These are phyloP conservation scores for Ganoderma lingzhi DNA, from an alignment of 1,284 basidiomycete species.

Conservation along the genomic window DNA sequence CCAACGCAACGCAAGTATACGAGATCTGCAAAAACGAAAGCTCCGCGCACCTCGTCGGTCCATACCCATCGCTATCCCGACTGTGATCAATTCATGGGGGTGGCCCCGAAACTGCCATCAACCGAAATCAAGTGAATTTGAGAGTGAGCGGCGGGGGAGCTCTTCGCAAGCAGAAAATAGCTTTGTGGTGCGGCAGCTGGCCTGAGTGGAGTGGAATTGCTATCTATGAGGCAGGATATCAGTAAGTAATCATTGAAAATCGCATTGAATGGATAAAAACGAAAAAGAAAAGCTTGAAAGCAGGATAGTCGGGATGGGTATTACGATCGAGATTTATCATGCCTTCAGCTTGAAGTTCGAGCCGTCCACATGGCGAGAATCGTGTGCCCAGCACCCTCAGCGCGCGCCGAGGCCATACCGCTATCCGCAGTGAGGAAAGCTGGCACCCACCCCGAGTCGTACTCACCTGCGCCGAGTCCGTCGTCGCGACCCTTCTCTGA, in stretches of 20 bases:
- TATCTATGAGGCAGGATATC: neutral
- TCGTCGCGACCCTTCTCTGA: neutral
- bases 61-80: constrained; percentile 1
- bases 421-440: neutral
- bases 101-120: neutral
- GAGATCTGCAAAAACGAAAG: constrained; percentile 20
- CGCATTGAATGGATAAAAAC: neutral
- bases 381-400: neutral
- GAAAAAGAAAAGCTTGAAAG: neutral
- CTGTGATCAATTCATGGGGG: constrained; percentile 1
- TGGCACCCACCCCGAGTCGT: neutral
- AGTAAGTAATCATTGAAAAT: constrained; percentile 5
- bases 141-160: neutral
- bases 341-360: constrained; percentile 5
- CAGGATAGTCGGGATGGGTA: neutral
- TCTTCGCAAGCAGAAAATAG: constrained; percentile 15
- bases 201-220: neutral
- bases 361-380: constrained; percentile 24
- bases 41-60: constrained; percentile 7
- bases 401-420: neutral
- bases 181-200: constrained; percentile 8
- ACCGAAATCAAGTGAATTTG: neutral
- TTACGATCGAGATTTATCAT: constrained; percentile 26
- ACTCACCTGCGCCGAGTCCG: neutral
- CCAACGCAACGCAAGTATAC: constrained; percentile 19